Evolutionary conservation across 2,329 filamentous ascomycete species (phyloP).

Genomic region (Aspergillus nomiae): DNA sequence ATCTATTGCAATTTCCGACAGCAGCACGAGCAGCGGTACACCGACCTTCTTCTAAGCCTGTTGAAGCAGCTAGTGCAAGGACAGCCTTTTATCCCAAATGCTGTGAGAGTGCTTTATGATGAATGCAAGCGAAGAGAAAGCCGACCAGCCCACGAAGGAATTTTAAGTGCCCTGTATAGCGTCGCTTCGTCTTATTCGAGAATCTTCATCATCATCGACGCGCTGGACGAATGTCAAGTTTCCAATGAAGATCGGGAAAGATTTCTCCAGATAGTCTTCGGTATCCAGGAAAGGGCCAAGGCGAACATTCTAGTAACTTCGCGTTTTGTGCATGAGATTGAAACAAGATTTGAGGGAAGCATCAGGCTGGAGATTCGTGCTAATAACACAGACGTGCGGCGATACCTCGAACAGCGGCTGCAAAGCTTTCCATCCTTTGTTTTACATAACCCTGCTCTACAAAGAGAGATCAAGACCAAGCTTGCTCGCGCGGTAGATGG

Average conservation of each 20-base stretch:
- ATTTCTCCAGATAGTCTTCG: conserved; percentile 25
- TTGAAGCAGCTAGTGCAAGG: conserved; percentile 42
- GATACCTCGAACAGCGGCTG: conserved; percentile 32
- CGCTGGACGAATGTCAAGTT: conserved; percentile 32
- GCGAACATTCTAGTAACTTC: conserved; percentile 38
- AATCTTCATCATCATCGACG: conserved; percentile 34
- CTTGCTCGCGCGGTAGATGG: conserved; percentile 32
- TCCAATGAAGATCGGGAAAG: not conserved
- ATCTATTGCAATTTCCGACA: conserved; percentile 52
- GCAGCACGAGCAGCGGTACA: conserved; percentile 39
- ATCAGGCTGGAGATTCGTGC: conserved; percentile 36
- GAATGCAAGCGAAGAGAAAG: conserved; percentile 14
- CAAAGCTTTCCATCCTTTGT: conserved; percentile 20
- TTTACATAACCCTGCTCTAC: conserved; percentile 15
- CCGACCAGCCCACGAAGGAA: conserved; percentile 27
- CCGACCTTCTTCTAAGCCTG: conserved; percentile 37
- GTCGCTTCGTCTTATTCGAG: conserved; percentile 20
- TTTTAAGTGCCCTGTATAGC: conserved; percentile 19
- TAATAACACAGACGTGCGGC: conserved; percentile 31
- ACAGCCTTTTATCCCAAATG: conserved; percentile 24
- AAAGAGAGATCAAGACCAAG: conserved; percentile 21
- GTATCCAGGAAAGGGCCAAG: conserved; percentile 18
- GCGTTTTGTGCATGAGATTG: conserved; percentile 28
- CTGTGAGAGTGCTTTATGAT: conserved; percentile 32
- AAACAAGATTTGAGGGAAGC: conserved; percentile 19